Evolutionary conservation across 805 yeast species (phyloP), one percentile per base, ranked within the genome.

Genomic region (Torulaspora delbrueckii): DNA sequence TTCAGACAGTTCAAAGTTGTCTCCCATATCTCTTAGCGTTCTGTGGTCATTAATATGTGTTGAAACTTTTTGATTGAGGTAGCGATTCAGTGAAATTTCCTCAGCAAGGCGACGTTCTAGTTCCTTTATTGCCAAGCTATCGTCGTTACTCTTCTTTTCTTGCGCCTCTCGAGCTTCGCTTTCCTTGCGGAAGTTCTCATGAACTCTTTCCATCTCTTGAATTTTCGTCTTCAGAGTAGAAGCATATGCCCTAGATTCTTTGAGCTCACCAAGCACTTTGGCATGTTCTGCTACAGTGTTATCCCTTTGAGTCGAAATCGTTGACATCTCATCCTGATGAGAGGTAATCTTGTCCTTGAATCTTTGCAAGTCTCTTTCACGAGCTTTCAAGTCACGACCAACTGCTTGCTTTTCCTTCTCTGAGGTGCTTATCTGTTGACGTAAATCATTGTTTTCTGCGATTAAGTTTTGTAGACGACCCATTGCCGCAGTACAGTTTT

Each of bases 391-490:
- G 6, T 67, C 66, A 3, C 60, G 58, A 26, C 59, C 69, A 36
- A 67, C 60, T 37, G 67, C 70, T 2, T 61, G 48, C 6, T 70
- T 61, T 1, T 74, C 67, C 14, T 60, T 60, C 40, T 69, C 71
- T 14, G 71, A 57, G 5, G 60, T 48, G 8, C 63, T 61, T n/a
- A 79, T 42, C 45, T 73, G 70, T 7, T 55, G 58, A 30, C 72
- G 63, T 13, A 78, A 57, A n/a, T 58, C 63, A 23, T 63, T 63
- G 51, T 78, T 79, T 47, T 76, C 84, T 3, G 63, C 64, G 1
- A 72, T 57, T 19, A 74, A 57, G 4, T 67, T 62, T 39, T 67
- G 60, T 13, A 76, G 53, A 28, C 70, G 64, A 25, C 59, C 62
- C 48, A 66, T 65, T 5, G 77, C 71, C 23, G 58, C 55, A 18